phyloP scores from a whole-genome alignment of 1,139 yeast genomes.

The Blastobotrys persicus region DNA sequence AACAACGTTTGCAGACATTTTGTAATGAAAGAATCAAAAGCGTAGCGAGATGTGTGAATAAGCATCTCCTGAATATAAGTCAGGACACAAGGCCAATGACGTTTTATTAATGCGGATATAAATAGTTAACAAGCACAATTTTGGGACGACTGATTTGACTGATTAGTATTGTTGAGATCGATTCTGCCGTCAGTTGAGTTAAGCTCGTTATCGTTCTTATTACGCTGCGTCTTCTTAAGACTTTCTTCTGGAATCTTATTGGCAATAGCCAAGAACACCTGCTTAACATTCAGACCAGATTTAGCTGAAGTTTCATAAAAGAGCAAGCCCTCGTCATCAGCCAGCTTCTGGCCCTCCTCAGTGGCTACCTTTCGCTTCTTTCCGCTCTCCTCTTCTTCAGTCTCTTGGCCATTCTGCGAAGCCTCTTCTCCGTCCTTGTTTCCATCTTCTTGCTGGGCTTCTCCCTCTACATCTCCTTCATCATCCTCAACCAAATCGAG shows the following conservation, averaged over 20 bases:
- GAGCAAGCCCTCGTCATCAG: conserved; percentile 79
- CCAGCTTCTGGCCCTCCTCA: conserved; percentile 80
- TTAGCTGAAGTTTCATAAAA: conserved; percentile 97
- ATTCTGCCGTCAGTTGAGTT: conserved; percentile 24
- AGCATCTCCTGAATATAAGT: no score
- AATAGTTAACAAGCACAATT: conserved; percentile 23
- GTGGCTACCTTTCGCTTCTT: conserved; percentile 71
- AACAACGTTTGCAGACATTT: not conserved
- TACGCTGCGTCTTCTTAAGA: conserved; percentile 12
- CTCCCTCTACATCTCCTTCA: conserved; percentile 36
- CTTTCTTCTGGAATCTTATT: conserved; percentile 64
- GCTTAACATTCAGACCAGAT: conserved; percentile 86
- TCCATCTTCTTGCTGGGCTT: conserved; percentile 33
- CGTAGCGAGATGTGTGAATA: no score
- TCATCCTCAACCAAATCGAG: conserved; percentile 54
- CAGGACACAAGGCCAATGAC: conserved; percentile 9
- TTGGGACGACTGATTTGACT: conserved; percentile 17
- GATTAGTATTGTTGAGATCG: conserved; percentile 20
- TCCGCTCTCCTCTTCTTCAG: conserved; percentile 32
- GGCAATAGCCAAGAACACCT: conserved; percentile 88
- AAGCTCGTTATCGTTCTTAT: conserved; percentile 16
- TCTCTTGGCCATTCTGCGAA: conserved; percentile 27
- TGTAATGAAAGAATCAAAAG: no score
- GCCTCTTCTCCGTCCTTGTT: conserved; percentile 32
- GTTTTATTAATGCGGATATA: conserved; percentile 4